These are phyloP conservation scores for Beauveria asiatica DNA, from an alignment of 2,329 filamentous ascomycete species.

Conservation along the genomic window DNA sequence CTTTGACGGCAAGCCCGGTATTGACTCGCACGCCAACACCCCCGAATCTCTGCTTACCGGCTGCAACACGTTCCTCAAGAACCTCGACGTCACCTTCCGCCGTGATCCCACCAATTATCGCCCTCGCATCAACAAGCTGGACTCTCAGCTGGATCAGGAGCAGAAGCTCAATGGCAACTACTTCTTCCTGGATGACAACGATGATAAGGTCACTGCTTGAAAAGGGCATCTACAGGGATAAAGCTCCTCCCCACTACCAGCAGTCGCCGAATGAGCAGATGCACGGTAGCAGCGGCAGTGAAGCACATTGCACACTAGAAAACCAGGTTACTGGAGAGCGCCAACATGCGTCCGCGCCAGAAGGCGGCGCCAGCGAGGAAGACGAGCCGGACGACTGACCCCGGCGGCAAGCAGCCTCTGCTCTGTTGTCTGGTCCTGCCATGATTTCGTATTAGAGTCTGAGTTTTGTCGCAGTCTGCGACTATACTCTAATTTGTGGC, in stretches of 20 bases:
- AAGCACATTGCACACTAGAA: background rate
- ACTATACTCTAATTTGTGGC: slow-evolving; percentile 18
- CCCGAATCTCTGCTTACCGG: slow-evolving; percentile 90
- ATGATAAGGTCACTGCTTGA: slow-evolving; percentile 44
- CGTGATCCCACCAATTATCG: slow-evolving; percentile 94
- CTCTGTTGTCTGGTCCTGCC: slow-evolving; percentile 58
- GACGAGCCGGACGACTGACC: slow-evolving; percentile 56
- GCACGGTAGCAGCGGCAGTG: slow-evolving; percentile 1
- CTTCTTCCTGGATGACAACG: slow-evolving; percentile 87
- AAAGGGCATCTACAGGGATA: slow-evolving; percentile 39
- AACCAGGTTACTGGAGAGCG: background rate
- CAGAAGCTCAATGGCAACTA: slow-evolving; percentile 93
- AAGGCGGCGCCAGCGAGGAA: slow-evolving; percentile 51
- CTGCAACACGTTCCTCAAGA: slow-evolving; percentile 95
- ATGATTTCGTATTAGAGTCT: slow-evolving; percentile 15
- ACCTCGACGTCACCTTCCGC: slow-evolving; percentile 95
- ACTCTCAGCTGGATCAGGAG: slow-evolving; percentile 94
- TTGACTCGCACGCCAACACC: slow-evolving; percentile 77
- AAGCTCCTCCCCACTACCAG: slow-evolving; percentile 22
- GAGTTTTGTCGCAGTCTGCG: slow-evolving; percentile 2
- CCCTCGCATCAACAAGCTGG: slow-evolving; percentile 95
- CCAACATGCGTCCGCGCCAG: slow-evolving; percentile 29
- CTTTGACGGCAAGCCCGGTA: slow-evolving; percentile 88
- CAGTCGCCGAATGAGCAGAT: slow-evolving; percentile 15
- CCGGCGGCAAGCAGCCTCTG: slow-evolving; percentile 52